These are phyloP conservation scores for Syzygium oleosum DNA, from an alignment of 345 rosid species.

Conservation along the genomic window DNA sequence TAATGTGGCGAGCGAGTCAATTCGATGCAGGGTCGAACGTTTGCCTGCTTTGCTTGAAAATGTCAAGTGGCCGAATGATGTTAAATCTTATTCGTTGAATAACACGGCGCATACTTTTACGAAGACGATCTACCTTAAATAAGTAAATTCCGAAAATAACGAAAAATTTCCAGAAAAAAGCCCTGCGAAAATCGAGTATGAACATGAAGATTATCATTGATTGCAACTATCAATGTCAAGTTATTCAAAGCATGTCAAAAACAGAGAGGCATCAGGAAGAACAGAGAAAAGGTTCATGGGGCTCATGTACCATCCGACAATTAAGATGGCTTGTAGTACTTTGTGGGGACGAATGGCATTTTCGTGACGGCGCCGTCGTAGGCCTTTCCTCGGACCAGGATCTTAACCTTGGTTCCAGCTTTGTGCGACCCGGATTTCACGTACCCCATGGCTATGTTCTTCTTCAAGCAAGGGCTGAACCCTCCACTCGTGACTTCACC, in stretches of 20 bases:
- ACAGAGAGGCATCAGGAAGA: background rate
- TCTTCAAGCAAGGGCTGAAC: conserved; percentile 94
- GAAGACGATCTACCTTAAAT: background rate
- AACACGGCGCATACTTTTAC: background rate
- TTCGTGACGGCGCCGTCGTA: conserved; percentile 60
- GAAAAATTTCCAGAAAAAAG: background rate
- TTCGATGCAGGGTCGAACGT: background rate
- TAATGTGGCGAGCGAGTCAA: background rate
- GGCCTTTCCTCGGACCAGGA: conserved; percentile 75
- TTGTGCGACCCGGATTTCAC: conserved; percentile 93
- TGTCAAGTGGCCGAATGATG: background rate
- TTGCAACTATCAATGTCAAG: background rate
- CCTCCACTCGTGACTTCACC: conserved; percentile 98
- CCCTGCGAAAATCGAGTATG: background rate
- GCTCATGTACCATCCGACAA: background rate
- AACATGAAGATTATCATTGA: background rate
- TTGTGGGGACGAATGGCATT: conserved; percentile 18
- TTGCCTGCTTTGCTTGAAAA: background rate
- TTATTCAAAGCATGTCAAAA: background rate
- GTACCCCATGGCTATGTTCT: conserved; percentile 96
- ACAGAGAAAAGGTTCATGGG: background rate
- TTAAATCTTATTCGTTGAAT: background rate
- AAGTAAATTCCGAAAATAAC: background rate
- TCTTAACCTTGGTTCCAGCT: conserved; percentile 68
- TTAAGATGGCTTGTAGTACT: conserved; percentile 59